Percentiles rank a stretch among this genome's conserved stretches.
Conservation (phyloP, 2,329 filamentous ascomycete genomes). For the Trichoderma endophyticum region DNA sequence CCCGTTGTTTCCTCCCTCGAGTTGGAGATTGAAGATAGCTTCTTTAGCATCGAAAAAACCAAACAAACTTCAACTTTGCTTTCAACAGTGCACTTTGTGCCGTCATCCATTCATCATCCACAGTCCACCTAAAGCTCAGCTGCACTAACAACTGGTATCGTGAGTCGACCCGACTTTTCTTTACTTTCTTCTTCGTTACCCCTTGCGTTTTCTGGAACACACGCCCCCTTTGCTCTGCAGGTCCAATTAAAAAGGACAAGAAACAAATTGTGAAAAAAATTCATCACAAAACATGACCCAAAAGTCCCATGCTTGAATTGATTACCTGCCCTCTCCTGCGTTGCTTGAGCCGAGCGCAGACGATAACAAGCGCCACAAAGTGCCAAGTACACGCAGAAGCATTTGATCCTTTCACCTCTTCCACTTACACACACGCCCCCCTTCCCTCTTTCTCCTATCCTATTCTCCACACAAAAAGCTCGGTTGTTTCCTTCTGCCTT, state of each 20-base stretch:
- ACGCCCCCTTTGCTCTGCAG: background rate
- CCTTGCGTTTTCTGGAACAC: background rate
- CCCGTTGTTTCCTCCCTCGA: background rate
- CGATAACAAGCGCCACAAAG: background rate
- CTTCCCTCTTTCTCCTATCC: background rate
- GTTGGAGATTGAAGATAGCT: background rate
- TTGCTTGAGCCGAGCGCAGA: constrained; percentile 14
- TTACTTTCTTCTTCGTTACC: background rate
- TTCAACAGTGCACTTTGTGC: background rate
- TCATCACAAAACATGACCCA: background rate
- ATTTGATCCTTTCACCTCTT: background rate
- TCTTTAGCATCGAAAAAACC: background rate
- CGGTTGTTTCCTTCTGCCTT: background rate
- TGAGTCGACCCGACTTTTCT: background rate
- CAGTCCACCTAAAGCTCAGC: background rate
- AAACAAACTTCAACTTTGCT: background rate
- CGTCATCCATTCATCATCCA: constrained; percentile 15
- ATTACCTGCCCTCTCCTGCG: background rate
- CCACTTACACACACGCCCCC: constrained; percentile 9
- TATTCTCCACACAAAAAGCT: constrained; percentile 6
- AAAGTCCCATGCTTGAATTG: constrained; percentile 6
- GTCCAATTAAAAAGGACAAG: background rate
- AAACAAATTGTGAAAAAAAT: background rate
- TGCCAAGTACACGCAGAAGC: background rate
- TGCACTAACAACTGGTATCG: constrained; percentile 1